Evolutionary conservation across 768 basidiomycete genomes (phyloP).

Genomic region (Lentinula sp.): DNA sequence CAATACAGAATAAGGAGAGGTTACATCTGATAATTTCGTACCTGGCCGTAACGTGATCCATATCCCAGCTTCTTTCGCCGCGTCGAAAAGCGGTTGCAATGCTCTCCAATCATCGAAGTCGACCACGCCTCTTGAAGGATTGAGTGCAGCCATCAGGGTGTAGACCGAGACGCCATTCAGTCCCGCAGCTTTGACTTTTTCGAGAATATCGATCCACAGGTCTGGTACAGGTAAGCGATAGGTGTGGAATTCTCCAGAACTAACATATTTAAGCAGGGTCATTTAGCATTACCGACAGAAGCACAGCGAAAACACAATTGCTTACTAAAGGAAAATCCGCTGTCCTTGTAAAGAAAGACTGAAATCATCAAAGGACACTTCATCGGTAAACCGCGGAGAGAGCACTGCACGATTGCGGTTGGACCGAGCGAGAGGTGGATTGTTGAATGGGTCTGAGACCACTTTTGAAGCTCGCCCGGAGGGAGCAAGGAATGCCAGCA

Average conservation of each 20-base stretch:
- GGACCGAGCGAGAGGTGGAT: not conserved
- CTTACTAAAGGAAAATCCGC: slow-evolving; percentile 67
- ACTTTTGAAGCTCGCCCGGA: not conserved
- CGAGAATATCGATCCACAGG: slow-evolving; percentile 77
- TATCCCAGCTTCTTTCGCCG: slow-evolving; percentile 66
- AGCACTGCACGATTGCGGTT: not conserved
- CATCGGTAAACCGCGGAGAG: not conserved
- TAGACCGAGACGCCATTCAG: slow-evolving; percentile 77
- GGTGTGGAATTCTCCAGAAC: slow-evolving; percentile 83
- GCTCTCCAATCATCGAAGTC: slow-evolving; percentile 71
- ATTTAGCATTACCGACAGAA: not conserved
- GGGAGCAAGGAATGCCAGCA: not conserved
- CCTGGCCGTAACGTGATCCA: slow-evolving; percentile 81
- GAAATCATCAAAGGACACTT: slow-evolving; percentile 51
- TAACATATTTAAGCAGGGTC: slow-evolving; percentile 17
- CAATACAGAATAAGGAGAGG: not conserved
- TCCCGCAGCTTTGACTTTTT: slow-evolving; percentile 77
- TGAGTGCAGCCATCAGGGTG: slow-evolving; percentile 72
- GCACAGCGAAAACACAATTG: slow-evolving; percentile 4
- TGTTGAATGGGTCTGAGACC: not conserved
- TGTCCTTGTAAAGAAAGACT: slow-evolving; percentile 66
- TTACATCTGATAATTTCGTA: slow-evolving; percentile 16
- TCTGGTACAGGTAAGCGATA: slow-evolving; percentile 77
- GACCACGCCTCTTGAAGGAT: slow-evolving; percentile 67
- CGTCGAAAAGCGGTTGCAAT: slow-evolving; percentile 66